phyloP scores from a whole-genome alignment of 371 early-diverging fungal genomes.

The Rhizopus arrhizus region DNA sequence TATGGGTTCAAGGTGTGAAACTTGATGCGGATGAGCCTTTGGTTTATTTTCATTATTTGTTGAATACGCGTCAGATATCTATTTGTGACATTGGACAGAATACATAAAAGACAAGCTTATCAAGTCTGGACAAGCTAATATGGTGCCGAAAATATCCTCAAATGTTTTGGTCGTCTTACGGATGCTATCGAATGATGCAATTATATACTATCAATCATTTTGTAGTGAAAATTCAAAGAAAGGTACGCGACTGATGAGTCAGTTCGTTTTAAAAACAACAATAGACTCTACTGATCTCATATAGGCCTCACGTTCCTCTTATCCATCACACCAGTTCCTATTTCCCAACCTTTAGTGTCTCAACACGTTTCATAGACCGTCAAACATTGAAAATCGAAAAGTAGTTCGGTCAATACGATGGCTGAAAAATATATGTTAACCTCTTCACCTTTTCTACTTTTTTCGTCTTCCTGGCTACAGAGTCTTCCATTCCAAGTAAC shows the following conservation, averaged over 20 bases:
- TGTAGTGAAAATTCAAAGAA: too few species aligned
- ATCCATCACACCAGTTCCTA: too few species aligned
- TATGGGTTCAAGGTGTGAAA: conserved; percentile 86
- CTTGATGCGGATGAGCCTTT: conserved; percentile 94
- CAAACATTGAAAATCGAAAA: too few species aligned
- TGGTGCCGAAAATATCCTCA: conserved; percentile 50
- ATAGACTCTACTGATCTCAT: too few species aligned
- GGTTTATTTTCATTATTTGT: conserved; percentile 76
- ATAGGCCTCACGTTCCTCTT: too few species aligned
- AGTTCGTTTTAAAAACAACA: conserved; percentile 64
- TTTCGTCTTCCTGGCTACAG: too few species aligned
- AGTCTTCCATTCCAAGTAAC: too few species aligned
- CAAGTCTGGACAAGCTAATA: conserved; percentile 67
- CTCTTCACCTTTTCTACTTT: too few species aligned
- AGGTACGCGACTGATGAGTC: conserved; percentile 13
- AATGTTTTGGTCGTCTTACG: conserved; percentile 78
- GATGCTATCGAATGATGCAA: conserved; percentile 95
- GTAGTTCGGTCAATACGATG: too few species aligned
- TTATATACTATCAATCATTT: conserved; percentile 66
- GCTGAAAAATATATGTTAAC: too few species aligned
- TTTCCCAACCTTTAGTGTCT: too few species aligned
- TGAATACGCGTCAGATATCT: conserved; percentile 70
- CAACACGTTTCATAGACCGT: too few species aligned
- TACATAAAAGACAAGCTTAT: conserved; percentile 68
- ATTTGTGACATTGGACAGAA: conserved; percentile 76